Evolutionary conservation across 106 monocot species (phyloP).

Genomic region (Acorus gramineus): DNA sequence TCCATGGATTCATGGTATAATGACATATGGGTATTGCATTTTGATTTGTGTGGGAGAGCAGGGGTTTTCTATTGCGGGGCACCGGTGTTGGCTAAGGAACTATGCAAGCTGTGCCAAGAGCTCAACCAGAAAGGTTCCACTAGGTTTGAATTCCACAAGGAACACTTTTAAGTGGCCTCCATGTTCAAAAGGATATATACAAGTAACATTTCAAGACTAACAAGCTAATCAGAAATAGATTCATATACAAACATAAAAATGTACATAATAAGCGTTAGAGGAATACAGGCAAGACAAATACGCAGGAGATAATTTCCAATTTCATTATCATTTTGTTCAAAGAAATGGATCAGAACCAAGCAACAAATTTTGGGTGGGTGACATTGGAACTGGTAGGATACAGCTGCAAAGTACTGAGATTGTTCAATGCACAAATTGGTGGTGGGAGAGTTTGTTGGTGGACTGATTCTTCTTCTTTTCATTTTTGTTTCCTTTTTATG

Average conservation of each 20-base stretch:
- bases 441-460: too few species aligned
- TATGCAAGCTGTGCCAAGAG: conserved; percentile 78
- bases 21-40: not conserved
- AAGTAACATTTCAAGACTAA: not conserved
- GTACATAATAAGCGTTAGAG: too few species aligned
- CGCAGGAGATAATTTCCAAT: too few species aligned
- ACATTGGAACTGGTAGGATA: too few species aligned
- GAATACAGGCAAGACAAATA: too few species aligned
- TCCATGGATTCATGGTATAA: not conserved
- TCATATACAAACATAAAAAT: not conserved
- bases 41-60: conserved; percentile 15
- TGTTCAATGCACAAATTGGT: too few species aligned
- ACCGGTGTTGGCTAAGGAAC: conserved; percentile 67
- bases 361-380: too few species aligned
- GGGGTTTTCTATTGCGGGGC: conserved; percentile 92
- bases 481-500: too few species aligned
- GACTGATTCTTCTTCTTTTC: too few species aligned
- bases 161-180: conserved; percentile 45
- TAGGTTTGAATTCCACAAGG: conserved; percentile 87
- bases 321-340: too few species aligned
- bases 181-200: not conserved
- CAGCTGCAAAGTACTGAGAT: too few species aligned
- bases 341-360: too few species aligned
- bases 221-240: not conserved
- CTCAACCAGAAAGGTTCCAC: conserved; percentile 74